Evolutionary conservation across 2,329 filamentous ascomycete species (phyloP).

Genomic region (Colletotrichum godetiae): DNA sequence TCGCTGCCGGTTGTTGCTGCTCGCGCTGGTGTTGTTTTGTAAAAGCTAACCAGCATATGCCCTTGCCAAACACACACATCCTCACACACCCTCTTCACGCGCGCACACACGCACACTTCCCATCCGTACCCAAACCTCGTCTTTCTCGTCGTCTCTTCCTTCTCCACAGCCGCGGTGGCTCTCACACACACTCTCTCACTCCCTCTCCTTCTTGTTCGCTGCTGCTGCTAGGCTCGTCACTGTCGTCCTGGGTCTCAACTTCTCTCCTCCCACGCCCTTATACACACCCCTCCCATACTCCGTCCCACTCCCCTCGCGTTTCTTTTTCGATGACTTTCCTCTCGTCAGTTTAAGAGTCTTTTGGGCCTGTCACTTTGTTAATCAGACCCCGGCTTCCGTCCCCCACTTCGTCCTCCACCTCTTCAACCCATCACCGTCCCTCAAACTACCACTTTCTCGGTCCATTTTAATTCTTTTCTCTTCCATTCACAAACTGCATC

Average conservation of each 20-base stretch:
- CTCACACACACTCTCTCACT: slow-evolving; percentile 9
- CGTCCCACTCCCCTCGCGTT: slow-evolving; percentile 26
- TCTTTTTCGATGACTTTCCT: slow-evolving; percentile 35
- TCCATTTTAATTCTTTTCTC: slow-evolving; percentile 39
- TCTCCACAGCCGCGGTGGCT: slow-evolving; percentile 28
- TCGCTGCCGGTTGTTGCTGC: slow-evolving; percentile 5
- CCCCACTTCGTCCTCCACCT: slow-evolving; percentile 36
- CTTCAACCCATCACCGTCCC: slow-evolving; percentile 37
- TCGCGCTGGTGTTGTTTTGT: slow-evolving; percentile 4
- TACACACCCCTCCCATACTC: slow-evolving; percentile 29
- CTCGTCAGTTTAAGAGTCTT: slow-evolving; percentile 33
- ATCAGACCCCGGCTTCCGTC: slow-evolving; percentile 37
- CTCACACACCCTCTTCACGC: slow-evolving; percentile 6
- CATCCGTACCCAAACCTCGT: slow-evolving; percentile 15
- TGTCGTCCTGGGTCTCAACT: slow-evolving; percentile 22
- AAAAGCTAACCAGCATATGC: slow-evolving; percentile 29
- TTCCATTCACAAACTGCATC: slow-evolving; percentile 41
- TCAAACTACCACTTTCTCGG: slow-evolving; percentile 35
- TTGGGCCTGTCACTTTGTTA: slow-evolving; percentile 38
- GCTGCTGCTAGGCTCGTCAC: slow-evolving; percentile 5
- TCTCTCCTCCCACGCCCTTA: slow-evolving; percentile 25
- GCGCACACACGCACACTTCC: slow-evolving; percentile 13
- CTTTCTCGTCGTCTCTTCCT: slow-evolving; percentile 30
- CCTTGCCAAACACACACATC: slow-evolving; percentile 30
- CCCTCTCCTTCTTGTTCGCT: slow-evolving; percentile 7